Evolutionary conservation across 176 grass and related monocot species (phyloP), one percentile per base, ranked within the genome.

Genomic region (Pharus latifolius): DNA sequence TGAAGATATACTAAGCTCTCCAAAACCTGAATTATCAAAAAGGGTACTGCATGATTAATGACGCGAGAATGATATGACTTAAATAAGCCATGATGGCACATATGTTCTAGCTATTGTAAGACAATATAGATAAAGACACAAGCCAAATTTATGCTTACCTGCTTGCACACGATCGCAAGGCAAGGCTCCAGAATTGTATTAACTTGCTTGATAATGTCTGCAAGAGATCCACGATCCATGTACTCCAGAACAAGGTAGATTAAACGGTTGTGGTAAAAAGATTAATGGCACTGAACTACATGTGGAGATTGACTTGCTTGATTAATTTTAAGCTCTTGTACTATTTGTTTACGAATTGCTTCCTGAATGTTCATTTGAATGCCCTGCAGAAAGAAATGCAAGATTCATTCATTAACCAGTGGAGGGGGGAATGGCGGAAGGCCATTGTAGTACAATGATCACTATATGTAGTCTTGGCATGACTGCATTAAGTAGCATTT

Each of bases 281-380:
- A 90, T 78, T 98, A 86, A 60, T 93, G 88, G 35, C 94, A 98
- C 70, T 84, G 72, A 72, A 98, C 94, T 43, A 93, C 75, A 73
- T 90, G 77, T 5, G 94, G 77, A 45, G 69, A 85, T 84, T 83
- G 81, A 46, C 86, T 74, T 70, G 84, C 94, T 82, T 85, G 78
- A 80, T 98, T 98, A 83, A 98, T 98, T 93, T 98, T 98, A 23
- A 98, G 94, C 64, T 98, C 89, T 77, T 98, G 94, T 47, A 98
- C 94, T 72, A 98, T 98, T 83, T 93, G 94, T 77, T 85, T 93
- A 46, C 94, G 86, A 66, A 93, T 55, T 58, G 89, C 69, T 84
- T 98, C 89, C 61, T 98, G 94, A 85, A 98, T 90, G 56, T 92
- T 93, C 94, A 98, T 98, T 74, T 90, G 94, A 85, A 98, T 93